Conservation (phyloP, 78 protist genomes). For the Ministeria vibrans region DNA sequence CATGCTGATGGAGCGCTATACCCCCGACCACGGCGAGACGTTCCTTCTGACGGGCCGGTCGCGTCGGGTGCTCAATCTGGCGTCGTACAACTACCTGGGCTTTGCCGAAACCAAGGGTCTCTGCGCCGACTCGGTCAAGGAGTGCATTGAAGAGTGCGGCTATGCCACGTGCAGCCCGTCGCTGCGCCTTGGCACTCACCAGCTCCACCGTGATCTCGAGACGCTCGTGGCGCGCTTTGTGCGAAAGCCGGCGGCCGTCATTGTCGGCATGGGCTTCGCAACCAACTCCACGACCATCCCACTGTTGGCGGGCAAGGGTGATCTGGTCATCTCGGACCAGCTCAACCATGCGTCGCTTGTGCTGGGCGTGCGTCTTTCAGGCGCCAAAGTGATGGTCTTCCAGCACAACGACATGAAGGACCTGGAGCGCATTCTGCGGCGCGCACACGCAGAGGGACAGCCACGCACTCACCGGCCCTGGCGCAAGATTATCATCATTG, state of each 20-base stretch:
- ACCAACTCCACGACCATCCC: conserved; percentile 94
- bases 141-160: conserved; percentile 38
- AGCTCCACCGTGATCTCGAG: conserved; percentile 64
- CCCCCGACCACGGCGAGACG: conserved; percentile 32
- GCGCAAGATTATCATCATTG: conserved; percentile 84
- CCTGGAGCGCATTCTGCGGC: conserved; percentile 69
- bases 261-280: conserved; percentile 96
- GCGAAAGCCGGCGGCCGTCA: conserved; percentile 71
- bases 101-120: conserved; percentile 76
- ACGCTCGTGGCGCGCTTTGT: conserved; percentile 74
- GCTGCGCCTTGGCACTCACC: background rate
- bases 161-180: background rate
- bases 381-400: conserved; percentile 78
- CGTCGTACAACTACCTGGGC: conserved; percentile 97
- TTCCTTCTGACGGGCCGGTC: background rate
- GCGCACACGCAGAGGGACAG: conserved; percentile 75
- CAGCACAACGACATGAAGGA: conserved; percentile 82
- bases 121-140: conserved; percentile 42
- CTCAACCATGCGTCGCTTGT: conserved; percentile 94
- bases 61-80: conserved; percentile 58
- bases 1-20: conserved; percentile 54
- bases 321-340: conserved; percentile 78
- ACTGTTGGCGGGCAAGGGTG: conserved; percentile 70
- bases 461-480: conserved; percentile 86
- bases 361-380: conserved; percentile 79